Evolutionary conservation across 805 yeast genomes (phyloP), one percentile per base, ranked within the genome.

Genomic region (Lipomyces yamadae): DNA sequence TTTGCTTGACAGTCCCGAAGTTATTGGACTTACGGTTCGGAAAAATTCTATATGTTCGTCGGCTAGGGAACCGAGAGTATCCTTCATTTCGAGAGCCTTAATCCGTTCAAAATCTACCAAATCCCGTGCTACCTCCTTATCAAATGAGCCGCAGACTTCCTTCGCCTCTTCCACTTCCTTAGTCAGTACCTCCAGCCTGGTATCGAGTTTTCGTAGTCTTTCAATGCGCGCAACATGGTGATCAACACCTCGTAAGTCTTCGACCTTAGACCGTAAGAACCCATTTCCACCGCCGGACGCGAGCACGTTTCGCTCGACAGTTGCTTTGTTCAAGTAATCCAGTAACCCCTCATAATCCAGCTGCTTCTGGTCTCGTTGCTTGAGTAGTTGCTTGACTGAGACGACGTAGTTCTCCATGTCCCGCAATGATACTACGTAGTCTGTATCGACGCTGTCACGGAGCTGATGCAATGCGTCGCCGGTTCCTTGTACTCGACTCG

Each of bases 281-380:
- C 84, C 83, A 11, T 85, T 83, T 8, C 82, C 80, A 42, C 87
- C 86, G 3, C 85, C 85, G 10, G 86, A 80, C 64, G 83, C 77
- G 30, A 86, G 75, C 3, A 80, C 78, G 66, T 83, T 84, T 72
- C 87, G 86, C 72, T 94, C 98, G 52, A 80, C 79, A 59, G 84
- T 82, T 0, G 96, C 87, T 73, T 91, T 89, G 53, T 83, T 82
- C 64, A 92, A 80, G 78, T 94, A 94, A 63, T 90, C 96, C 52
- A 86, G 85, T 56, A 94, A 81, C 61, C 90, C 96, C 75, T 95
- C 98, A 74, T 89, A 88, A 76, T 94, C 99, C 34, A 94, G 85
- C 73, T 91, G 93, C 76, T 93, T 93, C 75, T 92, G 92, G 74
- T 94, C 98, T 71, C 94, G 92, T 64, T 90, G 82, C 74, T 89